These are phyloP conservation scores for Ganoderma leucocontextum DNA, from an alignment of 1,284 basidiomycete species.

Conservation along the genomic window DNA sequence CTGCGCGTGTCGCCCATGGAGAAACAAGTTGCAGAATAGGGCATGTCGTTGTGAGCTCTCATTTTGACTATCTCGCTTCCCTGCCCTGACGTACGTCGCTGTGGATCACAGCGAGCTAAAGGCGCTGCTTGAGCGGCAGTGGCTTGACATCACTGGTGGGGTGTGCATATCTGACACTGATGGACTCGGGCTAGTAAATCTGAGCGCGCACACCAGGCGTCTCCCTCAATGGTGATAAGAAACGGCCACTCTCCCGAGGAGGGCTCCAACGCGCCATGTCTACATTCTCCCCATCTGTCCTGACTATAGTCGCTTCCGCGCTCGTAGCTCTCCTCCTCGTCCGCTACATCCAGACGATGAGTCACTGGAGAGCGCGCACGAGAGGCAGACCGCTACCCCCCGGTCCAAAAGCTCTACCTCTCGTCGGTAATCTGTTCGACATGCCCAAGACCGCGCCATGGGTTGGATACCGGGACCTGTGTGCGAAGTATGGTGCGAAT, in stretches of 20 bases:
- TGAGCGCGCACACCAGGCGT: slow-evolving; percentile 13
- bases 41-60: slow-evolving; percentile 6
- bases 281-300: neutral
- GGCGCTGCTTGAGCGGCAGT: slow-evolving; percentile 4
- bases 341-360: slow-evolving; percentile 8
- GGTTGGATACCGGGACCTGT: slow-evolving; percentile 20
- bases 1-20: neutral
- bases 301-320: neutral
- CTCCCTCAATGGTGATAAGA: slow-evolving; percentile 14
- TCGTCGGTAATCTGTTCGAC: slow-evolving; percentile 27
- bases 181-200: neutral
- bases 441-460: slow-evolving; percentile 22
- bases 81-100: neutral
- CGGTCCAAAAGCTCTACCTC: slow-evolving; percentile 22
- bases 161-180: slow-evolving; percentile 7
- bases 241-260: neutral
- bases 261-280: slow-evolving; percentile 3
- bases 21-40: neutral
- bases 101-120: slow-evolving; percentile 7
- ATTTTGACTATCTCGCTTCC: slow-evolving; percentile 12
- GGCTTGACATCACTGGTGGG: neutral
- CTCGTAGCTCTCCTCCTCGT: neutral
- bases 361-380: slow-evolving; percentile 25
- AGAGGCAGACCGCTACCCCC: slow-evolving; percentile 27
- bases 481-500: slow-evolving; percentile 17